Percentiles rank a stretch among this genome's conserved stretches.
phyloP scores from a whole-genome alignment of 495 filamentous ascomycete species.

The Jackrogersella multiformis region DNA sequence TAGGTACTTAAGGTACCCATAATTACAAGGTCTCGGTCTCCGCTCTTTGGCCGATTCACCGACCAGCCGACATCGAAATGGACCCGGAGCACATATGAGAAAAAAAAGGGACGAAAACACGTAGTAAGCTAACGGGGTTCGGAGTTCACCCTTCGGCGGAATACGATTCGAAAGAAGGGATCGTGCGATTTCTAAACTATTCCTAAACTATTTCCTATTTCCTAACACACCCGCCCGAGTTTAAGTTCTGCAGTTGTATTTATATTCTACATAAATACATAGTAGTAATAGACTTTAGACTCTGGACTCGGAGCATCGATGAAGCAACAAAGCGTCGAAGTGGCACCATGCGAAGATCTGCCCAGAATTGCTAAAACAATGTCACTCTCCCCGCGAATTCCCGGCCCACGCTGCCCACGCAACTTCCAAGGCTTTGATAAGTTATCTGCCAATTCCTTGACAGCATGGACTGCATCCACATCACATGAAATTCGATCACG shows the following conservation, averaged over 20 bases:
- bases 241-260: background rate
- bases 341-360: slow-evolving; percentile 41
- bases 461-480: background rate
- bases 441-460: slow-evolving; percentile 10
- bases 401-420: slow-evolving; percentile 27
- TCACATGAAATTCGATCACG: slow-evolving; percentile 32
- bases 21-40: slow-evolving; percentile 22
- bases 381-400: slow-evolving; percentile 32
- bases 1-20: too few species aligned
- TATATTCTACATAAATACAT: too few species aligned
- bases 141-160: slow-evolving; percentile 12
- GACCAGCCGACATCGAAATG: background rate
- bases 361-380: slow-evolving; percentile 21
- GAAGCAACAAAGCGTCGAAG: slow-evolving; percentile 11
- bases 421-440: slow-evolving; percentile 18
- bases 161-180: slow-evolving; percentile 6
- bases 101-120: background rate
- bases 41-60: slow-evolving; percentile 28
- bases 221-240: background rate
- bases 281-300: background rate
- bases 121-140: slow-evolving; percentile 19
- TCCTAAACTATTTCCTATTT: background rate
- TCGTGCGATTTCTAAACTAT: slow-evolving; percentile 6
- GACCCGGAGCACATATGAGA: background rate
- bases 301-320: background rate